Base-by-base conservation (phyloP, 1,139 yeast species). In the Zygoascus meyerae region DNA sequence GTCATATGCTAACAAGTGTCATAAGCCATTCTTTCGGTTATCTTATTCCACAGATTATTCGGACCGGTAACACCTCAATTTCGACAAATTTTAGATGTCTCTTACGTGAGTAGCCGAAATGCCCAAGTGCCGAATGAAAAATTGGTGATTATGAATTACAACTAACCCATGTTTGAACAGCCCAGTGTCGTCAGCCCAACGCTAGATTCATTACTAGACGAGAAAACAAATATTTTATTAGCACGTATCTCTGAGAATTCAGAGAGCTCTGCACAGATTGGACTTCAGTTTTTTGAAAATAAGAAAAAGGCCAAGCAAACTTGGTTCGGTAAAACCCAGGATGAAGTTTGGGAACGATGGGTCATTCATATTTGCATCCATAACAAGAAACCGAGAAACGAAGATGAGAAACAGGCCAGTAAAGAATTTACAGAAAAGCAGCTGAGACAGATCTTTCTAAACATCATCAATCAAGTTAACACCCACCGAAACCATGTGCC, bases 21-120 rank as follows among this genome's bases (percentile, higher is more conserved):
- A 4, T 21, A 21, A 49, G 92, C 87, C 3, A 63, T 83, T 33
- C 62, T 83, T 50, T 80, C 85, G 71, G 70, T 86, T 1, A 77
- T 85, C 26, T 77, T 85, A 62, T 85, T 85, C 61, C 79, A 81
- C 49, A 66, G 95, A 40, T 68, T 83, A 30, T 81, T 85, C 61
- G 90, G 92, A 0, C 76, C 83, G 1, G 70, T 83, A 18, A 64
- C 68, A 1, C 90, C 94, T 1, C 62, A 69, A 17, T 73, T 75
- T 2, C 65, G 60, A 1, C 75, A 72, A 48, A 63, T 67, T 7
- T 54, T 69, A 2, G 75, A 71, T 11, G 60, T 73, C 6, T 62
- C 73, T 6, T 72, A 71, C 48, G 66, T 60, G 44, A 36, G 61
- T 49, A 26, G 34, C 1, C n/a, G 32, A 29, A 18, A n/a, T n/a